Conservation (phyloP, 2,329 filamentous ascomycete genomes). For the Monosporascus ibericus region DNA sequence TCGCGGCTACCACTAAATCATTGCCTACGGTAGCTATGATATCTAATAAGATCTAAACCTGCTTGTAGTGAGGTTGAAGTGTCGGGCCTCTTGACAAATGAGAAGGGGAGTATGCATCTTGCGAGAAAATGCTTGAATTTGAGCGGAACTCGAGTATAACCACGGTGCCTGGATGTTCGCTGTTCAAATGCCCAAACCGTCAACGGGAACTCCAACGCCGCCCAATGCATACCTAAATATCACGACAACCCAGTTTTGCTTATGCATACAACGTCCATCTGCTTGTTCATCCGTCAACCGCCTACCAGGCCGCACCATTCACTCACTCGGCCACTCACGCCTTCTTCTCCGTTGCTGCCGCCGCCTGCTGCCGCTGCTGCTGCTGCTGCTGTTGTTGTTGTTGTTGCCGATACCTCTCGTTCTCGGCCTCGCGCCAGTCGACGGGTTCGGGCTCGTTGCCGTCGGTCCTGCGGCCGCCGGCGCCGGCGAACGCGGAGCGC, state of each 20-base stretch:
- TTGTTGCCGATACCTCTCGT: slow-evolving; percentile 49
- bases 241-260: background rate
- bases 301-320: background rate
- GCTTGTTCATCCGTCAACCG: background rate
- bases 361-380: background rate
- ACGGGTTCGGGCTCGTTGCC: slow-evolving; percentile 57
- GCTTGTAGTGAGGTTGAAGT: too few relatives aligned
- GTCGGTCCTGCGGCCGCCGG: slow-evolving; percentile 54
- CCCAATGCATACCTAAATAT: background rate
- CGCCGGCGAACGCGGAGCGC: slow-evolving; percentile 59
- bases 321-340: background rate
- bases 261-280: background rate
- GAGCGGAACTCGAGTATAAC: too few relatives aligned
- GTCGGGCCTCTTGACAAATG: too few relatives aligned
- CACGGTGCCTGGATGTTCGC: too few relatives aligned
- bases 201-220: background rate
- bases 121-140: too few relatives aligned
- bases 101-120: too few relatives aligned
- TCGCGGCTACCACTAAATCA: too few relatives aligned
- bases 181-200: too few relatives aligned
- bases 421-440: slow-evolving; percentile 61
- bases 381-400: slow-evolving; percentile 22
- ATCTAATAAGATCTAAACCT: too few relatives aligned
- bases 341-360: slow-evolving; percentile 11
- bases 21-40: too few relatives aligned